phyloP scores from a whole-genome alignment of 768 basidiomycete species.

The Boletus rubropictus region DNA sequence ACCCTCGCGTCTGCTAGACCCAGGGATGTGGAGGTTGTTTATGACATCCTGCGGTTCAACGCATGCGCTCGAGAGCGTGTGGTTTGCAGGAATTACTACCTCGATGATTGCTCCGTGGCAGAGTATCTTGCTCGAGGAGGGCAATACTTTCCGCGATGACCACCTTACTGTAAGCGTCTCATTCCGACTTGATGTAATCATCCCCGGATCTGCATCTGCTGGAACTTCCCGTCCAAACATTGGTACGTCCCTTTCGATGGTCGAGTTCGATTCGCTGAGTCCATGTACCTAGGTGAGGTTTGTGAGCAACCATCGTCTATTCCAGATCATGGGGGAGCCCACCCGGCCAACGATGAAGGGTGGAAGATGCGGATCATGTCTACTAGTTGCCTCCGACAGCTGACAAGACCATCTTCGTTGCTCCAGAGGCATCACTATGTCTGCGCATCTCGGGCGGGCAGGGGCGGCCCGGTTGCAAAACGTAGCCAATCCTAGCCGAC shows the following conservation, averaged over 20 bases:
- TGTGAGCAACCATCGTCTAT: conserved; percentile 67
- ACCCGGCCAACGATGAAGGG: conserved; percentile 69
- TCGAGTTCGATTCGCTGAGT: not conserved
- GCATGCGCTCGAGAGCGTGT: conserved; percentile 49
- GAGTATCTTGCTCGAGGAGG: conserved; percentile 55
- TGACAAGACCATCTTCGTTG: not conserved
- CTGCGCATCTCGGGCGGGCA: conserved; percentile 51
- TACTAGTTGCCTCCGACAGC: not conserved
- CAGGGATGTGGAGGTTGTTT: conserved; percentile 65
- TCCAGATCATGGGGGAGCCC: conserved; percentile 66
- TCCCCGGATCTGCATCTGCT: conserved; percentile 42
- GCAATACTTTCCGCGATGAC: conserved; percentile 62
- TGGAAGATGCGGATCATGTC: conserved; percentile 49
- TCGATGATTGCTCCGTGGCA: conserved; percentile 40
- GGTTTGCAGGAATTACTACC: conserved; percentile 26
- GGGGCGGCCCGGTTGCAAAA: no score
- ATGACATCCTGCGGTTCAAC: conserved; percentile 70
- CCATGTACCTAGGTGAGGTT: conserved; percentile 47
- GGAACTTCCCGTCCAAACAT: conserved; percentile 65
- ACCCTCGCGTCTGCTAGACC: conserved; percentile 51
- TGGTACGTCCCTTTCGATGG: conserved; percentile 34
- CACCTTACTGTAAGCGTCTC: conserved; percentile 58
- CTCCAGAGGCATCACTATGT: conserved; percentile 65
- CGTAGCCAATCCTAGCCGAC: no score
- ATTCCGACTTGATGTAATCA: not conserved